Base-by-base conservation (phyloP, 306 rosid genomes). In the apple (Malus domestica) region DNA sequence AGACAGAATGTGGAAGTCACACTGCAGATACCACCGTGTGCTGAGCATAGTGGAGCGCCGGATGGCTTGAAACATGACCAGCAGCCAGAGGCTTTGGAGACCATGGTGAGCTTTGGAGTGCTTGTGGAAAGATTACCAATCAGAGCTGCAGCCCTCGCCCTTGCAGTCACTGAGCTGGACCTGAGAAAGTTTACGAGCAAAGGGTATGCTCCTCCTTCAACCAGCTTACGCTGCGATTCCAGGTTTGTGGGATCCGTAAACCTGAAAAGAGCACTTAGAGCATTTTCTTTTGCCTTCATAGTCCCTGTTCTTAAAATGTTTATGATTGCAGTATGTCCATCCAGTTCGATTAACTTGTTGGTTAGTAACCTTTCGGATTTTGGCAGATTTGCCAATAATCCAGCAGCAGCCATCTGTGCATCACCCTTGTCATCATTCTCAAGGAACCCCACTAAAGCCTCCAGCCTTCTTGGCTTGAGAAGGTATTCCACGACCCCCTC, bases 81-180 rank as follows among this genome's bases (percentile, higher is more conserved):
- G 75, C 89, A 90, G 38, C 85, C 68, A 0, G 76, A 61, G 38
- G 93, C 72, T 82, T 86, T 81, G 46, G 89, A 71, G 14, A 23
- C 55, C 67, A 70, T 79, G 6, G 89, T 60, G 68, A 90, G 96
- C 40, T 23, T 83, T 19, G 85, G 97, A 51, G 84, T 92, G 84
- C 89, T 92, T 52, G 77, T 72, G 2, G 97, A 92, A 77, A 92
- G 96, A 78, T 90, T 88, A 7, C 93, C 92, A 25, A 92, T 88
- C 79, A 92, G 87, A 63, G 92, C 96, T 67, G 97, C 97, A 32
- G 96, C 97, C 80, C 91, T 86, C 70, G 97, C 96, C 89, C 86
- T 92, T 63, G 96, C 96, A 20, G 92, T 80, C 79, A 80, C 57
- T 40, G 97, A 88, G 66, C 86, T 89, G 1, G 77, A 82, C 29